phyloP scores from a whole-genome alignment of 78 protist species.

The Dictyostelium brefeldianum region DNA sequence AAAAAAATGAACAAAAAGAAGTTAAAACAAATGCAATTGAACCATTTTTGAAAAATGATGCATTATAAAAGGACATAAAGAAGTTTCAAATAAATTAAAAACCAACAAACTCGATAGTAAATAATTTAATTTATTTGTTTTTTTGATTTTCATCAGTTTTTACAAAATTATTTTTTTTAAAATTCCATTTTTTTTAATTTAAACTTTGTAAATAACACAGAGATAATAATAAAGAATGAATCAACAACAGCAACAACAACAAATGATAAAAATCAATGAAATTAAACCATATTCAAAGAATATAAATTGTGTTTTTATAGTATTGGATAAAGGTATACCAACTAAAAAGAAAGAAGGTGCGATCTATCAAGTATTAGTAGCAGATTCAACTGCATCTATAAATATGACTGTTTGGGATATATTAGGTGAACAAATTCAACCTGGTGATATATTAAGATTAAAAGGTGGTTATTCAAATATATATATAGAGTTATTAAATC shows the following conservation, averaged over 20 bases:
- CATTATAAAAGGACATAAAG: too few relatives aligned
- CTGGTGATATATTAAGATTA: constrained; percentile 74
- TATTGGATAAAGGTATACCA: constrained; percentile 50
- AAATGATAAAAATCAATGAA: constrained; percentile 24
- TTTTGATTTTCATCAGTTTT: too few relatives aligned
- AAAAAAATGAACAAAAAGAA: too few relatives aligned
- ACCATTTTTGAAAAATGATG: too few relatives aligned
- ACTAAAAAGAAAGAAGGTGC: constrained; percentile 55
- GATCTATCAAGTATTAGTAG: constrained; percentile 62
- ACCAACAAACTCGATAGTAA: too few relatives aligned
- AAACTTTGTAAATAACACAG: too few relatives aligned
- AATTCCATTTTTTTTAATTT: too few relatives aligned
- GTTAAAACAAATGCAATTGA: too few relatives aligned
- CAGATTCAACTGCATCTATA: constrained; percentile 58
- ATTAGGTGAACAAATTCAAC: constrained; percentile 66
- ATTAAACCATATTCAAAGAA: constrained; percentile 58
- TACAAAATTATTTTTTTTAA: too few relatives aligned
- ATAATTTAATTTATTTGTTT: too few relatives aligned
- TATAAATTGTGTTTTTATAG: constrained; percentile 61
- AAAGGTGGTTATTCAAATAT: constrained; percentile 67
- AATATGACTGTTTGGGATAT: constrained; percentile 72
- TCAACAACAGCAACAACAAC: neutral
- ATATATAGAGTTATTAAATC: constrained; percentile 34
- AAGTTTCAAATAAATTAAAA: too few relatives aligned
- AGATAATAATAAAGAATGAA: neutral